Conservation (phyloP, 1,284 basidiomycete genomes). For the Leccinum insigne region DNA sequence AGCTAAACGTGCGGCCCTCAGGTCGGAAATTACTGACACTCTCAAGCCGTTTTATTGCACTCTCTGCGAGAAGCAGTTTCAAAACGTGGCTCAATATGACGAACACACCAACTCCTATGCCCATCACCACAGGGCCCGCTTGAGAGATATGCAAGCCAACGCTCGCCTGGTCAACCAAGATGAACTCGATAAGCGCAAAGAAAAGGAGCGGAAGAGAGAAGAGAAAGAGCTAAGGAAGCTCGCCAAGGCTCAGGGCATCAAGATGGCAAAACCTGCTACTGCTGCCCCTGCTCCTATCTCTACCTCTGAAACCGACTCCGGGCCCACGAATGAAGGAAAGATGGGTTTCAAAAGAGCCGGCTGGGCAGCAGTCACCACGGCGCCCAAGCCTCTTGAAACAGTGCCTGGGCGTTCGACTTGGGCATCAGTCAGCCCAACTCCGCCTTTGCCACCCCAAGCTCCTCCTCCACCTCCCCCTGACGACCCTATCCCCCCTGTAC, state of each 20-base stretch:
- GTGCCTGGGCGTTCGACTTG: conserved; percentile 14
- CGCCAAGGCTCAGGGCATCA: conserved; percentile 75
- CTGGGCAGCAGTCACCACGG: conserved; percentile 52
- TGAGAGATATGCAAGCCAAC: conserved; percentile 74
- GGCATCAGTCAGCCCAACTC: conserved; percentile 17
- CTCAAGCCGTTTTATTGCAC: conserved; percentile 76
- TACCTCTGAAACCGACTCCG: conserved; percentile 21
- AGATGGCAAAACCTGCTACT: conserved; percentile 52
- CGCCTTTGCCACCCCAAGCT: conserved; percentile 20
- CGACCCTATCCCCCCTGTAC: conserved; percentile 10
- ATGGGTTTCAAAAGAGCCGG: conserved; percentile 55
- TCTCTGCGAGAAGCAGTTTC: conserved; percentile 83
- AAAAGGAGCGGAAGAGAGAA: conserved; percentile 80
- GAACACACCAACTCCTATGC: conserved; percentile 86
- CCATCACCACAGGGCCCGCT: conserved; percentile 78
- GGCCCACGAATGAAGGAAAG: conserved; percentile 31
- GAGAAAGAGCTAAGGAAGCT: conserved; percentile 80
- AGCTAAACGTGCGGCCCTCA: conserved; percentile 63
- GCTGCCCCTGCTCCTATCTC: conserved; percentile 27
- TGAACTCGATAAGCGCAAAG: conserved; percentile 70
- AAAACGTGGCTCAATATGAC: conserved; percentile 79
- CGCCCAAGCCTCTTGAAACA: conserved; percentile 15
- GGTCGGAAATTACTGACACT: conserved; percentile 63
- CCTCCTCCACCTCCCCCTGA: conserved; percentile 22
- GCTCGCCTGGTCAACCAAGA: conserved; percentile 57